These are phyloP conservation scores for Erodium texanum DNA, from an alignment of 441 rosid genomes.

Conservation along the genomic window DNA sequence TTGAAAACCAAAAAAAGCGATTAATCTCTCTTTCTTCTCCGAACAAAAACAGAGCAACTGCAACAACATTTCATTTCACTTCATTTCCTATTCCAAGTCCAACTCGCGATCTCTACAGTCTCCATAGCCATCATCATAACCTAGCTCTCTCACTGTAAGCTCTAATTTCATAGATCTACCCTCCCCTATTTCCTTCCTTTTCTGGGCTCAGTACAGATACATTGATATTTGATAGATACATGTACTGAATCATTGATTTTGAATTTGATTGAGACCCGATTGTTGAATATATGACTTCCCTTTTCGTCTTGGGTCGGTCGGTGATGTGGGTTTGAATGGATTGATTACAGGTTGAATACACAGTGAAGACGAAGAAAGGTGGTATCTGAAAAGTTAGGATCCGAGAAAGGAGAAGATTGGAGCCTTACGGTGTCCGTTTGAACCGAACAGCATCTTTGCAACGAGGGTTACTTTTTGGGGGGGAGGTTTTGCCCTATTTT, in stretches of 20 bases:
- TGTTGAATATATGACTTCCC: no score
- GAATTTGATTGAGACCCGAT: not conserved
- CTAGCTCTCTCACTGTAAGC: not conserved
- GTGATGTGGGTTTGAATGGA: not conserved
- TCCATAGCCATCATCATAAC: not conserved
- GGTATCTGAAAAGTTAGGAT: no score
- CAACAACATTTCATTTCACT: not conserved
- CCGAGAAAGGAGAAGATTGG: no score
- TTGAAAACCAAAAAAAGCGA: not conserved
- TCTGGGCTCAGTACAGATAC: not conserved
- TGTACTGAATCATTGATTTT: not conserved
- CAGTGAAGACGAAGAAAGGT: no score
- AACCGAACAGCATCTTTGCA: not conserved
- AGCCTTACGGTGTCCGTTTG: not conserved
- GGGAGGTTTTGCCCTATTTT: slow-evolving; percentile 11
- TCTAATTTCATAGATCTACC: not conserved
- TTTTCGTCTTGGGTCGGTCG: not conserved
- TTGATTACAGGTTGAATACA: no score
- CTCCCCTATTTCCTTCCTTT: not conserved
- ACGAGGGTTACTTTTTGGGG: slow-evolving; percentile 14
- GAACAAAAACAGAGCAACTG: not conserved
- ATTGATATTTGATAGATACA: not conserved
- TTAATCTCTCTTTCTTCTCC: not conserved
- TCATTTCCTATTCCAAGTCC: not conserved
- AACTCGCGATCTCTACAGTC: not conserved